Evolutionary conservation across 2,329 filamentous ascomycete species (phyloP), one percentile per base, ranked within the genome.

Genomic region (Leptographium lundbergii): DNA sequence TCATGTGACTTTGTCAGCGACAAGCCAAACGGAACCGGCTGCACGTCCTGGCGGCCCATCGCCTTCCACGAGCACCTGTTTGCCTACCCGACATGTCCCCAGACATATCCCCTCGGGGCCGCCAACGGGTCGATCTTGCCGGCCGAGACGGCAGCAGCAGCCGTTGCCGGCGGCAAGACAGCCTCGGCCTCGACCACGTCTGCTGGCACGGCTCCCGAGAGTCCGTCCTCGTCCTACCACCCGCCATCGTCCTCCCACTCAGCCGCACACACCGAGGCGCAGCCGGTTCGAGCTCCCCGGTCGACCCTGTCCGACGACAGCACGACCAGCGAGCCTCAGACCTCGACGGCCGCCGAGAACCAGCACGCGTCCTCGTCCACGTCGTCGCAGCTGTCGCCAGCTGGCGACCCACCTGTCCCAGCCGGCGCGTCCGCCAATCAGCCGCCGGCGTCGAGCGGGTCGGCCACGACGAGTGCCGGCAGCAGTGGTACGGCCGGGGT

Each of bases 21-120:
- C 51, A 29, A 25, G n/a, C 4, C 29, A 6, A 25, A 51, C 14
- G 48, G 27, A 3, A 25, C 27, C 14, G 61, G 61, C 51, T 56
- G 27, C 47, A 57, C 60, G 10, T 32, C 52, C 0, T 63, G 61
- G 61, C 27, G 57, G 2, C 57, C 57, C 9, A 4, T 48, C 22
- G 25, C n/a, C 19, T 22, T 24, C 1, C 7, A 59, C 25, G 10
- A 39, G 6, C 14, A 32, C 2, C n/a, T 63, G 11, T 63, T 63
- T 39, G 22, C 36, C 17, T 19, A 52, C 2, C 51, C 51, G 51
- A 54, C 32, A 9, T 42, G 27, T 22, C 22, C 50, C 3, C 10
- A 32, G 25, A 27, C 52, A 2, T 19, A n/a, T 24, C 32, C 32
- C 17, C 17, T 11, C 29, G 9, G 7, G 9, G 5, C 48, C 25